A percentile compares a stretch with the other conserved stretches of the same genome.
phyloP scores from a whole-genome alignment of 208 protist species.

The Trypanosoma conorhini region DNA sequence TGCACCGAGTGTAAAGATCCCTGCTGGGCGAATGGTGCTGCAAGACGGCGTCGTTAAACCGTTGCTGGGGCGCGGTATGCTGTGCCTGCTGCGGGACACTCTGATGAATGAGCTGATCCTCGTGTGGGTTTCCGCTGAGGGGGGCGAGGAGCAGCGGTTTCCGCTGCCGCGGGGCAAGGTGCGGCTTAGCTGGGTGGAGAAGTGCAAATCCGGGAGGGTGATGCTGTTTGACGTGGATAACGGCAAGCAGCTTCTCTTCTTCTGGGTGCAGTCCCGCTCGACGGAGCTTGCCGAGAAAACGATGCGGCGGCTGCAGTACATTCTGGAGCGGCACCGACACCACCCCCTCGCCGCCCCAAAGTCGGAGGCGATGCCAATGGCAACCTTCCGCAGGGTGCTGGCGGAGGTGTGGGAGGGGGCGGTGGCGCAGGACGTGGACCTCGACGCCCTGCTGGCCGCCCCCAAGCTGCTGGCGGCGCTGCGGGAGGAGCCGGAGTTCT shows the following conservation, averaged over 20 bases:
- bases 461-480: conserved; percentile 15
- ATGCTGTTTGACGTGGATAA: conserved; percentile 31
- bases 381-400: conserved; percentile 20
- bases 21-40: conserved; percentile 20
- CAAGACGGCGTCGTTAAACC: conserved; percentile 19
- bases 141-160: conserved; percentile 8
- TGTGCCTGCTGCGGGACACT: conserved; percentile 19
- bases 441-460: conserved; percentile 12
- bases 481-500: conserved; percentile 22
- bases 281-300: conserved; percentile 16
- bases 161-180: conserved; percentile 16
- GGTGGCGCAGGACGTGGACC: conserved; percentile 11
- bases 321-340: neutral
- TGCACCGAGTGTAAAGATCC: conserved; percentile 9
- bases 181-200: conserved; percentile 25
- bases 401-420: conserved; percentile 9
- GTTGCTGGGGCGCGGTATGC: conserved; percentile 10
- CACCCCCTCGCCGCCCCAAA: neutral
- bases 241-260: conserved; percentile 24
- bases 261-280: conserved; percentile 33
- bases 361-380: conserved; percentile 13
- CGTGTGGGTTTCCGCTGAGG: conserved; percentile 16
- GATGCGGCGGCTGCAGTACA: conserved; percentile 16
- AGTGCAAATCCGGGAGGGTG: conserved; percentile 25
- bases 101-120: conserved; percentile 7